Base-by-base conservation (phyloP, 2,329 filamentous ascomycete species). In the Tolypocladium tropicale region DNA sequence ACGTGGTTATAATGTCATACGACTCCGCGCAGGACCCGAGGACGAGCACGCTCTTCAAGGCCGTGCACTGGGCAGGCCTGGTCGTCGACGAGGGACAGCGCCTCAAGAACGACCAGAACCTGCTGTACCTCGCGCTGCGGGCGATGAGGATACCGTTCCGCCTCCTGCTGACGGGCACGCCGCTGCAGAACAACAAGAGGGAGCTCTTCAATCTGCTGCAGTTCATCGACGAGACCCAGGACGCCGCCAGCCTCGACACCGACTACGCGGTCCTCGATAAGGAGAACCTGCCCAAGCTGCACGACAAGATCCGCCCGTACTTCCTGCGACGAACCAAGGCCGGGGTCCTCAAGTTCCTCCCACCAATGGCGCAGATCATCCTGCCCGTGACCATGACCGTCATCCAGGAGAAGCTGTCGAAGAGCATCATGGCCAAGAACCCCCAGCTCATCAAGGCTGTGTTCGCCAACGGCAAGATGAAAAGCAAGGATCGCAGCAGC, bases 201-300 rank as follows among this genome's bases (percentile, higher is more conserved):
- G 94, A 99, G 69, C 76, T 99, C 0, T 97, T 97, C 76, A 99
- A 96, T 66, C 78, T 99, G n/a, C 74, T 99, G 4, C 93, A 97
- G 61, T 99, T 99, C 69, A 80, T 96, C 48, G 91, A 99, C 65
- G 80, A 84, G 7, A 76, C 74, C 1, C 74, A 78, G 51, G 81
- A 91, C 62, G 92, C 94, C 0, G 82, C 82, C 36, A 72, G 80
- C 23, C 75, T 97, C 2, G 93, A 97, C 63, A 76, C 81, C 56
- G 76, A 90, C 64, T 97, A 90, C 65, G 76, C 77, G 6, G 83
- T 88, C n/a, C 77, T 97, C 53, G 91, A 89, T 10, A 85, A 88
- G 52, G 88, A 95, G 32, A 96, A 92, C 57, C 79, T 97, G 12
- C 81, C 82, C 0, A 79, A 89, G 68, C 76, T 99, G 0, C 94